phyloP scores from a whole-genome alignment of 345 rosid species.

The Passiflora organensis region DNA sequence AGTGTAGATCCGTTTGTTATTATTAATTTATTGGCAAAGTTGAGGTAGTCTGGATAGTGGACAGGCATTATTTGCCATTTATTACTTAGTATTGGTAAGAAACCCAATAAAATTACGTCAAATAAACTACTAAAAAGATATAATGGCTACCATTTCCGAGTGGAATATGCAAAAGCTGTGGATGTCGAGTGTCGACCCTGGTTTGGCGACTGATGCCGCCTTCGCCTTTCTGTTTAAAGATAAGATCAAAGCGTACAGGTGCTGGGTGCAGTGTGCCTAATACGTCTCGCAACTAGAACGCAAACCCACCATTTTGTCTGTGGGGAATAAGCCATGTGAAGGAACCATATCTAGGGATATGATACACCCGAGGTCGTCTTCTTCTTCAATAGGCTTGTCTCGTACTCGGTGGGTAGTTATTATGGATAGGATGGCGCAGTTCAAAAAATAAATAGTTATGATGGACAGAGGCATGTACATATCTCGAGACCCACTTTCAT shows the following conservation, averaged over 20 bases:
- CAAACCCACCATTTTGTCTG: conserved; percentile 5
- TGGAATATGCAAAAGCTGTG: too few species aligned
- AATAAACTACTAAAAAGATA: too few species aligned
- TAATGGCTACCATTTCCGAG: too few species aligned
- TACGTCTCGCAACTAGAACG: neutral
- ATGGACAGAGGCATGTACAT: neutral
- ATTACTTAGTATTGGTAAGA: too few species aligned
- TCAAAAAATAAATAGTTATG: neutral
- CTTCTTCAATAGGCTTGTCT: conserved; percentile 12
- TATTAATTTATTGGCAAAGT: too few species aligned
- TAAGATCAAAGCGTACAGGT: neutral
- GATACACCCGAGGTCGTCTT: conserved; percentile 7
- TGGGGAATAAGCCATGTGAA: conserved; percentile 9
- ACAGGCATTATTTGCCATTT: too few species aligned
- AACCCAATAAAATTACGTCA: too few species aligned
- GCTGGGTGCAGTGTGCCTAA: neutral
- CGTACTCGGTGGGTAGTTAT: neutral
- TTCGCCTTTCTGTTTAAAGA: neutral
- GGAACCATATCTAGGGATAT: neutral
- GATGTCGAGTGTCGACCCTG: too few species aligned
- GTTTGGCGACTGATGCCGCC: neutral
- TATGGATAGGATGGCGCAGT: neutral
- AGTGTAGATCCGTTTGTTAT: too few species aligned
- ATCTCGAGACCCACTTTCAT: neutral
- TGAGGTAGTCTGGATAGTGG: too few species aligned